phyloP scores from a whole-genome alignment of 2,329 filamentous ascomycete genomes.

The Emergomyces pasteurianus region DNA sequence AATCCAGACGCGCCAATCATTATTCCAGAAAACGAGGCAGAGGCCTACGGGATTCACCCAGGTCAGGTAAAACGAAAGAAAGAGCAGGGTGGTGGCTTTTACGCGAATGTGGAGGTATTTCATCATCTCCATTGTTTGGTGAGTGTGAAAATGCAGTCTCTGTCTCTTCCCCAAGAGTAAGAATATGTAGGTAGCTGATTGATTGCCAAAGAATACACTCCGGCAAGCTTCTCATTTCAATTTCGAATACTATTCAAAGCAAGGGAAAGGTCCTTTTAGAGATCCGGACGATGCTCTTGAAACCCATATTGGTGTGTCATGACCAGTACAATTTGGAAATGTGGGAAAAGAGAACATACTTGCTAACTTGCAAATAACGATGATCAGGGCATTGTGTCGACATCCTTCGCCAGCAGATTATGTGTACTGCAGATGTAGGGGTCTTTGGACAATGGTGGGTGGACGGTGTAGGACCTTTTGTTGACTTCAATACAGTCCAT shows the following conservation, averaged over 20 bases:
- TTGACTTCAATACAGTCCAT: constrained; percentile 52
- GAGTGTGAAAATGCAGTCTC: neutral
- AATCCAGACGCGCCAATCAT: constrained; percentile 35
- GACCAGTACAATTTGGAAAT: neutral
- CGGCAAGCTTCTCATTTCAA: constrained; percentile 49
- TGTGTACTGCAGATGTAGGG: constrained; percentile 50
- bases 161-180: neutral
- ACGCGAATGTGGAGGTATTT: constrained; percentile 21
- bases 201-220: constrained; percentile 38
- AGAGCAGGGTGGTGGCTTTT: constrained; percentile 47
- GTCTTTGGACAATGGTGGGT: constrained; percentile 52
- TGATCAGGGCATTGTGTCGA: constrained; percentile 47
- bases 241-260: constrained; percentile 43
- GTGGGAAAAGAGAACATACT: neutral
- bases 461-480: constrained; percentile 40
- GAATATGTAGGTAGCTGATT: neutral
- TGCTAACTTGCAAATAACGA: neutral
- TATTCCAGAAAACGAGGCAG: constrained; percentile 39
- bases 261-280: constrained; percentile 41
- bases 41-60: constrained; percentile 38
- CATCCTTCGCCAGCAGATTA: constrained; percentile 49
- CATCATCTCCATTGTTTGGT: constrained; percentile 42
- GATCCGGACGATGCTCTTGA: constrained; percentile 45
- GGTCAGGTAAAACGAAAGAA: constrained; percentile 45
- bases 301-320: constrained; percentile 36